A percentile compares a stretch with the other conserved stretches of the same genome.
phyloP scores from a whole-genome alignment of 805 yeast genomes.

The Candida andamanensis region DNA sequence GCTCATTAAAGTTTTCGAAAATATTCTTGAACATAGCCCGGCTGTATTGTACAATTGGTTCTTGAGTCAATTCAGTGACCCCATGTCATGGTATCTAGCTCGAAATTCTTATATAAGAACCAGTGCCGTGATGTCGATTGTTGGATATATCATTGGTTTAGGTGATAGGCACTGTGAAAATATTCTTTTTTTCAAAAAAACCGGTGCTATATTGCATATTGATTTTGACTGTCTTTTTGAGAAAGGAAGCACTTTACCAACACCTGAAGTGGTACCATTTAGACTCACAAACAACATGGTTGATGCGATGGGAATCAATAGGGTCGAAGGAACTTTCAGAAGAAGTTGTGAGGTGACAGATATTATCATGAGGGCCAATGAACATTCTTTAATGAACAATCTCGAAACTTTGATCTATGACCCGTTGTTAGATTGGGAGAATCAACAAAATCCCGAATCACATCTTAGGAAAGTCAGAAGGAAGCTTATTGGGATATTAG shows the following conservation, averaged over 20 bases:
- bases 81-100: constrained; percentile 79
- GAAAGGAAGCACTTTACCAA: constrained; percentile 63
- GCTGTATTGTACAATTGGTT: constrained; percentile 88
- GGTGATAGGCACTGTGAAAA: constrained; percentile 98
- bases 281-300: constrained; percentile 84
- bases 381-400: constrained; percentile 80
- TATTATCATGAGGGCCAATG: constrained; percentile 66
- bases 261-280: constrained; percentile 94
- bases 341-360: constrained; percentile 82
- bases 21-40: constrained; percentile 35
- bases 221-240: constrained; percentile 97
- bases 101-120: constrained; percentile 72
- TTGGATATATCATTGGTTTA: constrained; percentile 87
- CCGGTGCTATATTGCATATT: constrained; percentile 84
- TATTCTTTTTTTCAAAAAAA: constrained; percentile 62
- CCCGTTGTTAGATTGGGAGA: constrained; percentile 78
- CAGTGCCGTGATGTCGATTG: constrained; percentile 94
- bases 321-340: constrained; percentile 86
- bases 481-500: constrained; percentile 78
- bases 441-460: constrained; percentile 50
- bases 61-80: constrained; percentile 82
- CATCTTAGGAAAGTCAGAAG: constrained; percentile 70
- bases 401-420: constrained; percentile 91
- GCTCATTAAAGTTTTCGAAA: constrained; percentile 19
- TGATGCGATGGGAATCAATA: constrained; percentile 88